A percentile compares a stretch with the other conserved stretches of the same genome.
Evolutionary conservation across 768 basidiomycete species (phyloP).

Genomic region (Mycena metata): DNA sequence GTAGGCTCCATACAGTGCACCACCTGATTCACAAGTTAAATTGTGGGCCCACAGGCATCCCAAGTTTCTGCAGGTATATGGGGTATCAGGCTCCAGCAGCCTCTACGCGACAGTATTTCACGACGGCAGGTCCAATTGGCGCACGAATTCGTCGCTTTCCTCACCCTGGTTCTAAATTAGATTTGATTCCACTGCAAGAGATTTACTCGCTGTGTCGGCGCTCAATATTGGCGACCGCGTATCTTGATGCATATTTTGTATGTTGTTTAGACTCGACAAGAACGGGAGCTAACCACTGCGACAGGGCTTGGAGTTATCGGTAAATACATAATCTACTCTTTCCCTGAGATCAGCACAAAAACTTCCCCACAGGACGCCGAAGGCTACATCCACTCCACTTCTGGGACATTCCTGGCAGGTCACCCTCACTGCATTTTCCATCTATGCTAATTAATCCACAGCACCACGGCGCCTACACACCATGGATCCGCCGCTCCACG

Average conservation of each 20-base stretch:
- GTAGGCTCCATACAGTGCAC: background rate
- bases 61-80: constrained; percentile 20
- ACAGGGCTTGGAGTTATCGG: constrained; percentile 11
- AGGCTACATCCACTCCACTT: constrained; percentile 5
- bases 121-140: background rate
- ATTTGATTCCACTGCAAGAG: constrained; percentile 13
- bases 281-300: background rate
- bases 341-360: background rate
- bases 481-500: constrained; percentile 15
- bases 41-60: background rate
- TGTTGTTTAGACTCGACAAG: background rate
- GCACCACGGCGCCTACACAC: constrained; percentile 20
- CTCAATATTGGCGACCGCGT: constrained; percentile 11
- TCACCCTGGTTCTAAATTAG: background rate
- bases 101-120: constrained; percentile 24
- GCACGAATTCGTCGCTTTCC: too few species aligned
- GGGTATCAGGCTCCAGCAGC: background rate
- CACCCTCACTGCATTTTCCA: background rate
- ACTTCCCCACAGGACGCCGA: constrained; percentile 7
- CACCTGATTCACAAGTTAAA: background rate
- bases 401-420: constrained; percentile 7
- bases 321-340: background rate
- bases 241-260: constrained; percentile 22
- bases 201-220: constrained; percentile 16
- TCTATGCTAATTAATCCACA: background rate